Evolutionary conservation across 495 filamentous ascomycete genomes (phyloP).

Genomic region (Friedmanniomyces simplex): DNA sequence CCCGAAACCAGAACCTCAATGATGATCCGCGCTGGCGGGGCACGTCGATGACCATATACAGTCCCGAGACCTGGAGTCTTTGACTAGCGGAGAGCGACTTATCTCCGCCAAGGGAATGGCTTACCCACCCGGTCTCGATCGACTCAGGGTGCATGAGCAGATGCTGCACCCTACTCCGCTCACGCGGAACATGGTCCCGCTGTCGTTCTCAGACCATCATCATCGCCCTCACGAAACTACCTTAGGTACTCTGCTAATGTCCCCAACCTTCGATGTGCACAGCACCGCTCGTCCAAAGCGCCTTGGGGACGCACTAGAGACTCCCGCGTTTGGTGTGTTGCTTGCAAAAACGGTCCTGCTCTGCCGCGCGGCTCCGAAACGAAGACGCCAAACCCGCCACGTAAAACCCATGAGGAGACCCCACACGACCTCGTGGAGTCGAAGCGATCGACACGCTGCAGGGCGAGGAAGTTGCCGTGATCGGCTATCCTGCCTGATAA

Average conservation of each 20-base stretch:
- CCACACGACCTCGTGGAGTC: neutral
- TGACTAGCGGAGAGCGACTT: constrained; percentile 1
- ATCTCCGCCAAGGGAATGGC: constrained; percentile 17
- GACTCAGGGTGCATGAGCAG: neutral
- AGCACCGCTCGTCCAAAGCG: too few species aligned
- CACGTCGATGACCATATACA: constrained; percentile 1
- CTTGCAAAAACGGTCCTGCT: too few species aligned
- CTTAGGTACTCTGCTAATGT: too few species aligned
- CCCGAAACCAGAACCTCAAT: neutral
- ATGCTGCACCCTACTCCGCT: neutral
- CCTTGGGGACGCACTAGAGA: too few species aligned
- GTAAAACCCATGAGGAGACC: neutral
- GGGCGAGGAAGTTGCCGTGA: neutral
- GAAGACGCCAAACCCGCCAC: neutral
- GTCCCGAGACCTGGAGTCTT: neutral
- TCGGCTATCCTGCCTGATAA: neutral
- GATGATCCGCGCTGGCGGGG: neutral
- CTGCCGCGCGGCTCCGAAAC: too few species aligned
- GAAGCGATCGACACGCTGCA: neutral
- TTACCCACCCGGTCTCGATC: neutral
- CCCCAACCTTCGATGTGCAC: too few species aligned
- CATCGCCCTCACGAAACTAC: neutral
- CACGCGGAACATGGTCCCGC: neutral
- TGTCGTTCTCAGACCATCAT: neutral
- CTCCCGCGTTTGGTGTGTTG: too few species aligned